phyloP scores from a whole-genome alignment of 2,329 filamentous ascomycete species.

The Pseudocercospora pini-densiflorae region DNA sequence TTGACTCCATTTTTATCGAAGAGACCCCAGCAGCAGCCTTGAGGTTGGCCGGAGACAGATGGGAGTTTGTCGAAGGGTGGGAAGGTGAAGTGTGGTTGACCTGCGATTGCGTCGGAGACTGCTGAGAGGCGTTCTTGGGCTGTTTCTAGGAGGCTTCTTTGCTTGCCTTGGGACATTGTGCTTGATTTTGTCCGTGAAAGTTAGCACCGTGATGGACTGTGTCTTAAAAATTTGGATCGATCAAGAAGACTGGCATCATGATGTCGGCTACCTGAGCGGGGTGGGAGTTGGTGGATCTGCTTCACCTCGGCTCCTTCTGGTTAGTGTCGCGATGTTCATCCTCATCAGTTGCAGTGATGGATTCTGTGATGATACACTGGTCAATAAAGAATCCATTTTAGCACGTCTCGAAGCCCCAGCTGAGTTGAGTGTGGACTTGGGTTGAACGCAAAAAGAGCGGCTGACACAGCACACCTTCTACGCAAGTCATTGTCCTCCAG shows the following conservation, averaged over 20 bases:
- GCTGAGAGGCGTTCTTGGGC: slow-evolving; percentile 32
- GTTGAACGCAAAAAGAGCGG: too few relatives aligned
- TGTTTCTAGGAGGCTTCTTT: slow-evolving; percentile 27
- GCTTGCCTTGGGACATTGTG: slow-evolving; percentile 28
- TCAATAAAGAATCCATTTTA: too few relatives aligned
- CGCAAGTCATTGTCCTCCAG: too few relatives aligned
- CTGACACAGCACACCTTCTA: too few relatives aligned
- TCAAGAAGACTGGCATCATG: background rate
- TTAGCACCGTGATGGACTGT: background rate
- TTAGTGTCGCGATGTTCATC: background rate
- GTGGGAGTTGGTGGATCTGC: background rate
- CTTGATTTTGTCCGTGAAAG: background rate
- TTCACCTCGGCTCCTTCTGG: background rate
- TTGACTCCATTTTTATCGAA: slow-evolving; percentile 39
- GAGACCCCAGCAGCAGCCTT: slow-evolving; percentile 27
- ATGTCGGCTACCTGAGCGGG: background rate
- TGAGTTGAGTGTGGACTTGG: too few relatives aligned
- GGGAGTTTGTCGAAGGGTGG: slow-evolving; percentile 34
- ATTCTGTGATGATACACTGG: background rate
- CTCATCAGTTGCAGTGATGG: background rate
- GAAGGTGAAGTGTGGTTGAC: slow-evolving; percentile 25
- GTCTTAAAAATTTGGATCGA: background rate
- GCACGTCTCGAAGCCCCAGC: too few relatives aligned
- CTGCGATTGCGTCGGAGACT: slow-evolving; percentile 25
- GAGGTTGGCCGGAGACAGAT: slow-evolving; percentile 30